Base-by-base conservation (phyloP, 805 yeast genomes). In the Tetrapisispora taiwanensis region DNA sequence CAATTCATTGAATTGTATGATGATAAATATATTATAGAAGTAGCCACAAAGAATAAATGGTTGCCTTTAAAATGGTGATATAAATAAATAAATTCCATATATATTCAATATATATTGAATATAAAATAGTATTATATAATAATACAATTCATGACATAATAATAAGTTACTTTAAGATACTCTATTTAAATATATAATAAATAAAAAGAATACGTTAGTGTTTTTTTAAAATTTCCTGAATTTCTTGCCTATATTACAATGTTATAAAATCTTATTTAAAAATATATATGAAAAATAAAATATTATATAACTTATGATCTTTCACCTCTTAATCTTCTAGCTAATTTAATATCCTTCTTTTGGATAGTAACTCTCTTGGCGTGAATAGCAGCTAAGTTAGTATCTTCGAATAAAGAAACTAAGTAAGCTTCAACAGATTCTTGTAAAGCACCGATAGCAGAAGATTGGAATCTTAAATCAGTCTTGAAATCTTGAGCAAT, bases 311-410 rank as follows among this genome's bases (percentile, higher is more conserved):
- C 17, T 66, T 78, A 84, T 57, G 90, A 78, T 81, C 92, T 81
- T 75, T 84, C 94, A 71, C 97, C 97, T 74, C 97, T 83, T 69
- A 90, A 80, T 76, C 97, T 84, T 75, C 97, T 84, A 55, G 97
- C 97, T 65, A 90, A 78, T 67, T 88, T 95, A 68, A 90, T 85
- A 70, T 90, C 98, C 75, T 88, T 89, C 86, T 88, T 89, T 78
- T 87, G 95, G 65, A 90, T 87, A 53, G 98, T 90, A 59, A 90
- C 97, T 74, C 98, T 84, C 81, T 92, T 90, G 62, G 97, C 98
- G 72, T 90, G 98, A 57, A 88, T 86, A 54, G 97, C 97, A 75
- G 97, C 90, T 75, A 90, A 78, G 77, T 89, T 89, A 54, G 97
- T 90, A 71, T 90, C 97, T 75, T 90, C 97, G 59, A 90, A 90